Evolutionary conservation across 1,284 basidiomycete species (phyloP).

Genomic region (Filobasidium uniguttulatum): DNA sequence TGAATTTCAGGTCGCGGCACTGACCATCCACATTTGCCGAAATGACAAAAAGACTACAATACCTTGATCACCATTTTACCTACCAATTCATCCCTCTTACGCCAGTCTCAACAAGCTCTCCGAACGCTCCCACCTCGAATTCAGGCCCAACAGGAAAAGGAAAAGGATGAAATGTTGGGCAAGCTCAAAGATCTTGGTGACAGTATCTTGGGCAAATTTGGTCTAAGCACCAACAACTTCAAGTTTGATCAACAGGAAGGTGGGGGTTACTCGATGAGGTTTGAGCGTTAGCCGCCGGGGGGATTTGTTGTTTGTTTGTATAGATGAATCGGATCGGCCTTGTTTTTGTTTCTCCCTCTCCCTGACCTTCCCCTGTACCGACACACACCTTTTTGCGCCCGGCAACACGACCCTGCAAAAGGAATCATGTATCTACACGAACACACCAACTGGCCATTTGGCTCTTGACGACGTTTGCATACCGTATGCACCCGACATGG

Average conservation of each 20-base stretch:
- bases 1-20: neutral
- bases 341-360: too few species aligned
- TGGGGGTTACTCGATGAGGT: constrained; percentile 88
- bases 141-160: constrained; percentile 57
- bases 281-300: constrained; percentile 39
- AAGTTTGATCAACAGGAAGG: constrained; percentile 82
- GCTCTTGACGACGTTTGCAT: too few species aligned
- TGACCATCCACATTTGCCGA: neutral
- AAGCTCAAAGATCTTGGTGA: constrained; percentile 91
- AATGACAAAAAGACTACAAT: neutral
- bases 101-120: neutral
- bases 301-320: neutral
- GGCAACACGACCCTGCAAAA: too few species aligned
- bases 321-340: too few species aligned
- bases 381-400: too few species aligned
- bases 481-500: too few species aligned
- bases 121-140: neutral
- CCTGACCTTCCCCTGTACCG: too few species aligned
- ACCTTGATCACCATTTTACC: constrained; percentile 13
- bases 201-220: constrained; percentile 75
- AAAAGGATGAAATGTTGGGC: constrained; percentile 81
- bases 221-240: constrained; percentile 83
- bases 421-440: too few species aligned
- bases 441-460: too few species aligned
- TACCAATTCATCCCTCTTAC: constrained; percentile 1